A percentile compares a stretch with the other conserved stretches of the same genome.
These are phyloP conservation scores for Tephrocybe sp. DNA, from an alignment of 768 basidiomycete genomes.

Conservation along the genomic window DNA sequence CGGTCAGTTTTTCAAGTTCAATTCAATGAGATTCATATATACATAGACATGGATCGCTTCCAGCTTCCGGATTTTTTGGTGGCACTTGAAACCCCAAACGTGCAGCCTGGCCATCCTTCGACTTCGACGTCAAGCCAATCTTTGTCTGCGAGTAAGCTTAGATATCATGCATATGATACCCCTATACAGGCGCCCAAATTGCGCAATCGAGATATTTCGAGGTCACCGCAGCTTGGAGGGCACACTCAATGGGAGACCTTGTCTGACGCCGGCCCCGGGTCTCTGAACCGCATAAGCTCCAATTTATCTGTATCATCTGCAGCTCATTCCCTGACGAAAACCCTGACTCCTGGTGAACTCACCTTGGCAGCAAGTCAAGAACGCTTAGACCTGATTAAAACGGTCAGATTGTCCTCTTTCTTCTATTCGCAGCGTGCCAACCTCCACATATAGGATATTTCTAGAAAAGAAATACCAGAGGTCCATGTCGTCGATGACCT, in stretches of 20 bases:
- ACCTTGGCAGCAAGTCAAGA: slow-evolving; percentile 35
- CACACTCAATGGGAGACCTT: slow-evolving; percentile 31
- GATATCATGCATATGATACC: slow-evolving; percentile 69
- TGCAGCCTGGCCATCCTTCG: slow-evolving; percentile 11
- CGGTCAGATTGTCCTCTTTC: slow-evolving; percentile 13
- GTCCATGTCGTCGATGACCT: slow-evolving; percentile 15
- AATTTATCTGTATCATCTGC: slow-evolving; percentile 24
- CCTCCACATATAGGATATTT: neutral
- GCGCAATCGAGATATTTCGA: slow-evolving; percentile 27
- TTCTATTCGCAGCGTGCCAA: neutral
- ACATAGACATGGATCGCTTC: neutral
- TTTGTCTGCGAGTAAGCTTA: slow-evolving; percentile 45
- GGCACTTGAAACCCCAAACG: slow-evolving; percentile 31
- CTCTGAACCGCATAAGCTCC: slow-evolving; percentile 21
- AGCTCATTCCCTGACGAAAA: slow-evolving; percentile 20
- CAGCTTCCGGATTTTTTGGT: slow-evolving; percentile 73
- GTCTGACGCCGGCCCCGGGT: slow-evolving; percentile 31
- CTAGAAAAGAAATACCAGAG: slow-evolving; percentile 2
- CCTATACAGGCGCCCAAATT: slow-evolving; percentile 52
- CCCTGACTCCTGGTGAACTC: slow-evolving; percentile 42
- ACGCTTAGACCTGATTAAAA: slow-evolving; percentile 25
- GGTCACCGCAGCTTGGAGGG: slow-evolving; percentile 22
- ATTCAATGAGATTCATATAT: neutral
- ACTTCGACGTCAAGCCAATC: slow-evolving; percentile 19
- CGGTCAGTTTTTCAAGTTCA: slow-evolving; percentile 38